Evolutionary conservation across 2,329 filamentous ascomycete genomes (phyloP).

Genomic region (Zasmidium citrigriseum): DNA sequence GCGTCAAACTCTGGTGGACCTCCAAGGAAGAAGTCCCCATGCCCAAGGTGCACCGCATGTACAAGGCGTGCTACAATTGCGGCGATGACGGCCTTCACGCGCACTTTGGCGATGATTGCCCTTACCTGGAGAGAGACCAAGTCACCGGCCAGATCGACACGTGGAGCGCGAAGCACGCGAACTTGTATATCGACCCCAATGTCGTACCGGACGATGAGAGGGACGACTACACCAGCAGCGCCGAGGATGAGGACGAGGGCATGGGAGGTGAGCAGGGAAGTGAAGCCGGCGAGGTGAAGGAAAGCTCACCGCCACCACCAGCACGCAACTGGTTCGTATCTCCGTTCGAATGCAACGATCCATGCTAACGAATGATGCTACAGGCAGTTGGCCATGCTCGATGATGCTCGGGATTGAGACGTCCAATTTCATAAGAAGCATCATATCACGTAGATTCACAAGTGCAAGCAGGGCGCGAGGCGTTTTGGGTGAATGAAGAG

Average conservation of each 20-base stretch:
- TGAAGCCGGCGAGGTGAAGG: neutral
- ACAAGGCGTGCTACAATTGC: slow-evolving; percentile 11
- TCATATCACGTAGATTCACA: too few relatives aligned
- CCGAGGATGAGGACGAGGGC: neutral
- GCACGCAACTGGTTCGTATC: neutral
- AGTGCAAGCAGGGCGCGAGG: too few relatives aligned
- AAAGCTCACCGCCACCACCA: neutral
- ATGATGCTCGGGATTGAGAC: neutral
- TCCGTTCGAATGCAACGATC: neutral
- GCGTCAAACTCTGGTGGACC: slow-evolving; percentile 22
- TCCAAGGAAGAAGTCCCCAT: neutral
- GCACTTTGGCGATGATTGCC: slow-evolving; percentile 13
- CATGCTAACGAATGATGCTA: neutral
- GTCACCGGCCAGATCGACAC: slow-evolving; percentile 3
- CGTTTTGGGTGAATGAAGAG: too few relatives aligned
- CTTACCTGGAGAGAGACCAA: slow-evolving; percentile 11
- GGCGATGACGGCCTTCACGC: slow-evolving; percentile 15
- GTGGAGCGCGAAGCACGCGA: slow-evolving; percentile 8
- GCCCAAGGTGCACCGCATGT: slow-evolving; percentile 16
- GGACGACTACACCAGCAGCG: neutral
- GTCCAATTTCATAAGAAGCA: too few relatives aligned
- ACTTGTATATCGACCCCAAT: neutral
- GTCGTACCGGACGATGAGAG: neutral
- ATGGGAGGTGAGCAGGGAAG: neutral
- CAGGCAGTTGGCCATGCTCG: slow-evolving; percentile 5